Base-by-base conservation (phyloP, 2,329 filamentous ascomycete species). In the Verticillium longisporum region DNA sequence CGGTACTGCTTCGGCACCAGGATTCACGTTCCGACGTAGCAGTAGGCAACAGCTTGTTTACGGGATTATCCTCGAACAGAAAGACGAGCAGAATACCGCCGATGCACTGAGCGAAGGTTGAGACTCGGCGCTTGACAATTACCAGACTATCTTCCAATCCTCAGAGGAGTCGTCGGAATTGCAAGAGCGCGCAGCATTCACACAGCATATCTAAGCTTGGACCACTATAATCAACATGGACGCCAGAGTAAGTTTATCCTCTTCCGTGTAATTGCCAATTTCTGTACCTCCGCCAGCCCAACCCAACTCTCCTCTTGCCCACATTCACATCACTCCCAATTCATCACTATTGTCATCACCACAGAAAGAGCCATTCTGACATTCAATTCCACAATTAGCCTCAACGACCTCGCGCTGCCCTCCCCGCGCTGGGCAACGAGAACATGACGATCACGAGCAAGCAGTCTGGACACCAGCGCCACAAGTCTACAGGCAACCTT, bases 401-500 rank as follows among this genome's bases (percentile, higher is more conserved):
- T 61, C 74, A 72, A 61, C 73, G 76, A 68, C 73, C 73, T 60
- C 74, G 75, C 65, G 72, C 72, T 84, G 89, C 74, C 84, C 83
- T 68, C 66, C 79, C 67, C 83, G 86, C 70, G 7, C 61, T 63
- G 71, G 79, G 78, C 59, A 89, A 92, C 77, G 91, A 96, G 76
- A 95, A 95, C 74, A 76, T 80, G 62, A 74, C 79, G 57, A 26
- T 50, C 45, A 77, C 80, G 60, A 73, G 78, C 60, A 75, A 79
- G 63, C 83, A 83, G 67, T 86, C 86, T 72, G 78, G 92, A 64
- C 91, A 96, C 68, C 88, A 92, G 68, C 88, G 89, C 65, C 88
- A 92, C 77, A 96, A 96, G 76, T 96, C 92, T 9, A 87, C 86
- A 74, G 74, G 88, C 75, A 75, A 83, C 82, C 66, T 90, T 77